These are phyloP conservation scores for Erucastrum elatum DNA, from an alignment of 345 rosid genomes.

Conservation along the genomic window DNA sequence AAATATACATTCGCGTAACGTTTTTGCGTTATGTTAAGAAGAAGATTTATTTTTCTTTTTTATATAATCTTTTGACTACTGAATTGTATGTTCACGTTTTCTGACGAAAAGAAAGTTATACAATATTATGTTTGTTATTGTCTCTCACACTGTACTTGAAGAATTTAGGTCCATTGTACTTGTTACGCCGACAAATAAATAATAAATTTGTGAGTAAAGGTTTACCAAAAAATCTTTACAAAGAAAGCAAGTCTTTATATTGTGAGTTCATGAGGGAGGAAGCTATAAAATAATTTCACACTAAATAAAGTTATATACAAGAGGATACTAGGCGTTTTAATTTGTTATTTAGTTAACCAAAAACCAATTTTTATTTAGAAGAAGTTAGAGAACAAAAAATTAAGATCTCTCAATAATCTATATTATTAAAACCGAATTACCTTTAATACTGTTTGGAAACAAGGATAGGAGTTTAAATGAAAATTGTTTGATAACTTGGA, in stretches of 20 bases:
- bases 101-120: neutral
- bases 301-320: neutral
- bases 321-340: neutral
- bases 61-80: slow-evolving; percentile 19
- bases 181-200: slow-evolving; percentile 21
- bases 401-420: neutral
- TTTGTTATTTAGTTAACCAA: neutral
- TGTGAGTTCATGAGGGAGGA: neutral
- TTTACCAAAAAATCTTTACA: neutral
- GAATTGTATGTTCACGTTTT: neutral
- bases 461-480: no score
- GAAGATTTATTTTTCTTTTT: neutral
- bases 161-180: neutral
- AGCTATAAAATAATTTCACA: neutral
- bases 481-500: no score
- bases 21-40: neutral
- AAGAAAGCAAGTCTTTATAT: neutral
- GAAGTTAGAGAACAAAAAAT: neutral
- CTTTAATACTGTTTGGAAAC: no score
- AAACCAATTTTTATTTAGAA: neutral
- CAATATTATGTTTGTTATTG: slow-evolving; percentile 16
- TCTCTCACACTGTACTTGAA: slow-evolving; percentile 13
- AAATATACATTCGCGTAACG: slow-evolving; percentile 17
- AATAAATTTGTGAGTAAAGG: neutral
- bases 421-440: no score